Conservation (phyloP, 2,329 filamentous ascomycete species). For the Fusarium dlaminii region DNA sequence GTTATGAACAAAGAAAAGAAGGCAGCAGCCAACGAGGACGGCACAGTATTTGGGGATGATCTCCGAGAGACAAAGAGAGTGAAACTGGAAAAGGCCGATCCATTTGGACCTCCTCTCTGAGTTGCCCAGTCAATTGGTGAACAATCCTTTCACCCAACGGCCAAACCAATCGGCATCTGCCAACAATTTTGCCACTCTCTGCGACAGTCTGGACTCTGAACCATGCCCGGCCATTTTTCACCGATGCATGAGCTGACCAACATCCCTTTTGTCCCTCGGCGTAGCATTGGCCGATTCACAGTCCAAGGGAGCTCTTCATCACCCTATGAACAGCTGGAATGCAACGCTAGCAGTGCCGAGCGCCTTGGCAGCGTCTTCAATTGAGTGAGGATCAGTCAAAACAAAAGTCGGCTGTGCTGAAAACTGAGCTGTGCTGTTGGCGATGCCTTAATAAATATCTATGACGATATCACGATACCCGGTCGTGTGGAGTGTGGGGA, state of each 20-base stretch:
- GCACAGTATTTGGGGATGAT: constrained; percentile 57
- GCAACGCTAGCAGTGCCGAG: constrained; percentile 23
- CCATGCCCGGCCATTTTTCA: constrained; percentile 13
- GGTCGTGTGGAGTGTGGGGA: constrained; percentile 30
- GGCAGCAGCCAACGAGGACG: constrained; percentile 51
- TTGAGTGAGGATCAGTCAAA: neutral
- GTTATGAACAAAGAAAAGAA: constrained; percentile 58
- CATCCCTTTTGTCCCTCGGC: constrained; percentile 11
- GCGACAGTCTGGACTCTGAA: constrained; percentile 2
- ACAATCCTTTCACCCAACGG: neutral
- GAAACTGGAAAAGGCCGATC: constrained; percentile 57
- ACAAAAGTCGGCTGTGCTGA: constrained; percentile 6
- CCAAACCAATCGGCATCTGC: constrained; percentile 20
- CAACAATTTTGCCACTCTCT: constrained; percentile 6
- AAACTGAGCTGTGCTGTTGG: neutral
- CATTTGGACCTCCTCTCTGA: constrained; percentile 58
- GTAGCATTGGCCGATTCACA: constrained; percentile 6
- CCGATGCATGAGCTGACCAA: constrained; percentile 24
- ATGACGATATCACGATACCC: constrained; percentile 31
- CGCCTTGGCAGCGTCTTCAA: constrained; percentile 29
- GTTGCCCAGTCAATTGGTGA: constrained; percentile 28
- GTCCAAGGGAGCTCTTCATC: constrained; percentile 7
- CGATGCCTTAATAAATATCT: constrained; percentile 26
- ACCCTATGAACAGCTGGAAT: constrained; percentile 19
- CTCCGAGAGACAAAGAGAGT: constrained; percentile 57